These are phyloP conservation scores for Leptoxyphium fumago DNA, from an alignment of 2,329 filamentous ascomycete species.

Conservation along the genomic window DNA sequence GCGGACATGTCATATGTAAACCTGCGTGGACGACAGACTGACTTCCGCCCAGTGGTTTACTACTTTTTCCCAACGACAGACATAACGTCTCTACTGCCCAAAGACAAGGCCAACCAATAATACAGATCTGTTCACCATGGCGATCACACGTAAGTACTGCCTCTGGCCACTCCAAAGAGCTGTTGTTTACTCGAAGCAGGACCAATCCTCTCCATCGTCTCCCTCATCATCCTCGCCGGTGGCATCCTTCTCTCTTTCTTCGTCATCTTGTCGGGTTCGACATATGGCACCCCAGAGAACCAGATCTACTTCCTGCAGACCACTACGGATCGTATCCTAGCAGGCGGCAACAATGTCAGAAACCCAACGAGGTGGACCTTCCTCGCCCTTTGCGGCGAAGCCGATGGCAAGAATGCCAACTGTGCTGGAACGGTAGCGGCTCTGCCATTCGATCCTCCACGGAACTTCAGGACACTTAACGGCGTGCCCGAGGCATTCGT, in stretches of 20 bases:
- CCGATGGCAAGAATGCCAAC: constrained; percentile 37
- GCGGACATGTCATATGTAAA: no score
- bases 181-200: constrained; percentile 25
- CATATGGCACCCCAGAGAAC: constrained; percentile 45
- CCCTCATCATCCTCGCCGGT: constrained; percentile 47
- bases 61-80: no score
- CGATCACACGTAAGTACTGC: constrained; percentile 5
- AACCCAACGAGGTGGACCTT: constrained; percentile 73
- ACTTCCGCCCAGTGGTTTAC: no score
- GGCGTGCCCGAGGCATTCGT: constrained; percentile 41
- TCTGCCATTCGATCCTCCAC: constrained; percentile 47
- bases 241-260: constrained; percentile 51
- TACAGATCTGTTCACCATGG: constrained; percentile 1
- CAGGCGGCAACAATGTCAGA: constrained; percentile 42
- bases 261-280: constrained; percentile 45
- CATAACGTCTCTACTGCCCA: no score
- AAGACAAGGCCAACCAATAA: no score
- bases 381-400: constrained; percentile 61
- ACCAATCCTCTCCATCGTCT: constrained; percentile 38
- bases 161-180: no score
- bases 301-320: constrained; percentile 77
- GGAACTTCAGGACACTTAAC: constrained; percentile 43
- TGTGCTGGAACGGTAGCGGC: constrained; percentile 50
- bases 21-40: no score
- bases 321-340: constrained; percentile 52